phyloP scores from a whole-genome alignment of 116 monocot genomes.

The Dioscorea cayenensis region DNA sequence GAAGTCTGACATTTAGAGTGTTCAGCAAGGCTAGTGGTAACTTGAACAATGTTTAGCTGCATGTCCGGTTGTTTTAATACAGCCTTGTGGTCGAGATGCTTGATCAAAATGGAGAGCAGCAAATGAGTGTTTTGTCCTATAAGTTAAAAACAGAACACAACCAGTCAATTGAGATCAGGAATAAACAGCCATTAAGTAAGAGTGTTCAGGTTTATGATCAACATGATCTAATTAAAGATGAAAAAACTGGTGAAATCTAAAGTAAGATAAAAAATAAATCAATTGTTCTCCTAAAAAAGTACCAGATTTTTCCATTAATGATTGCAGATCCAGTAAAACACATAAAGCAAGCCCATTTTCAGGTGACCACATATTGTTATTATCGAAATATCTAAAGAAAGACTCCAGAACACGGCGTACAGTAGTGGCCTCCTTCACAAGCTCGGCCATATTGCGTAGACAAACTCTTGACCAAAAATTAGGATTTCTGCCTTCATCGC shows the following conservation, averaged over 20 bases:
- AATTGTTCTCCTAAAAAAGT: constrained; percentile 3
- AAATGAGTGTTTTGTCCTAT: constrained; percentile 75
- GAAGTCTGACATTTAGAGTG: constrained; percentile 57
- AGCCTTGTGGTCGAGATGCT: constrained; percentile 89
- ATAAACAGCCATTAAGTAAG: background rate
- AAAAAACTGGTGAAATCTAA: background rate
- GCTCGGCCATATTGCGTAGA: constrained; percentile 78
- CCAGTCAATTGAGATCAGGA: background rate
- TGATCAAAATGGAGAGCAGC: constrained; percentile 68
- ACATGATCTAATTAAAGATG: background rate
- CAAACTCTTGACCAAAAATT: constrained; percentile 91
- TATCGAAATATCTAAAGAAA: constrained; percentile 82
- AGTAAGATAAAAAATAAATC: background rate
- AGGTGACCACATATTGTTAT: constrained; percentile 62
- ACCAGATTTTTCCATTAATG: constrained; percentile 74
- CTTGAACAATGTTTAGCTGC: constrained; percentile 70
- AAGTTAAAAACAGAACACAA: constrained; percentile 1
- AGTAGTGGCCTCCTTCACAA: constrained; percentile 90
- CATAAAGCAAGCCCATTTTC: constrained; percentile 55
- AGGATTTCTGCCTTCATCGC: constrained; percentile 64
- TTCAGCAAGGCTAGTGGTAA: constrained; percentile 51
- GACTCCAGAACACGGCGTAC: constrained; percentile 82
- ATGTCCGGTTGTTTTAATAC: constrained; percentile 66
- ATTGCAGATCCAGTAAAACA: constrained; percentile 71
- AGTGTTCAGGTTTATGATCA: background rate